A percentile compares a stretch with the other conserved stretches of the same genome.
These are phyloP conservation scores for Ophiosphaerella herpotricha DNA, from an alignment of 2,329 filamentous ascomycete species.

Conservation along the genomic window DNA sequence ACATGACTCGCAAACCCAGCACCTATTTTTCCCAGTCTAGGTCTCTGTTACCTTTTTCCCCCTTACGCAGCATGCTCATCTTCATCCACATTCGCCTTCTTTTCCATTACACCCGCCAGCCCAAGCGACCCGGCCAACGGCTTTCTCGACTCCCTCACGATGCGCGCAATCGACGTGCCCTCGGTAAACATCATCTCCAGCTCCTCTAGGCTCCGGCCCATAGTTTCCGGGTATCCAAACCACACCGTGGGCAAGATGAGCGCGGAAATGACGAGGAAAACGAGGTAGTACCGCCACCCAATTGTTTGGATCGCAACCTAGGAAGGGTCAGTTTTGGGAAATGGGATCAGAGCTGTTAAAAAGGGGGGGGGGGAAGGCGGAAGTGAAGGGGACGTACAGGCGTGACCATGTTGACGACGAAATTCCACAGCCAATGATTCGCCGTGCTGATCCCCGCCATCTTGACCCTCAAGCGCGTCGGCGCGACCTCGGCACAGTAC, in stretches of 20 bases:
- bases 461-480: slow-evolving; percentile 56
- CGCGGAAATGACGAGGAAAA: slow-evolving; percentile 54
- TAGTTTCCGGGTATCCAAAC: slow-evolving; percentile 56
- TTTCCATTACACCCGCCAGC: slow-evolving; percentile 11
- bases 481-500: slow-evolving; percentile 64
- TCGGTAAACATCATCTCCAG: slow-evolving; percentile 49
- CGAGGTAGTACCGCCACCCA: slow-evolving; percentile 58
- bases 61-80: slow-evolving; percentile 9
- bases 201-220: slow-evolving; percentile 56
- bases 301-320: slow-evolving; percentile 55
- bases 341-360: slow-evolving; percentile 18
- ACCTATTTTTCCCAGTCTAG: no score
- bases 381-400: slow-evolving; percentile 51
- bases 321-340: background rate
- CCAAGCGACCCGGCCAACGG: slow-evolving; percentile 17
- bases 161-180: slow-evolving; percentile 37
- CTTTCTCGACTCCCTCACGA: slow-evolving; percentile 28
- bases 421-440: slow-evolving; percentile 57
- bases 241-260: slow-evolving; percentile 53
- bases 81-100: slow-evolving; percentile 13
- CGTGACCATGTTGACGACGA: slow-evolving; percentile 34
- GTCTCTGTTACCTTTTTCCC: no score
- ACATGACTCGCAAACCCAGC: no score
- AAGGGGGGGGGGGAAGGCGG: slow-evolving; percentile 29
- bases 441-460: slow-evolving; percentile 63